phyloP scores from a whole-genome alignment of 73 alveolate genomes.

The Durusdinium trenchii region DNA sequence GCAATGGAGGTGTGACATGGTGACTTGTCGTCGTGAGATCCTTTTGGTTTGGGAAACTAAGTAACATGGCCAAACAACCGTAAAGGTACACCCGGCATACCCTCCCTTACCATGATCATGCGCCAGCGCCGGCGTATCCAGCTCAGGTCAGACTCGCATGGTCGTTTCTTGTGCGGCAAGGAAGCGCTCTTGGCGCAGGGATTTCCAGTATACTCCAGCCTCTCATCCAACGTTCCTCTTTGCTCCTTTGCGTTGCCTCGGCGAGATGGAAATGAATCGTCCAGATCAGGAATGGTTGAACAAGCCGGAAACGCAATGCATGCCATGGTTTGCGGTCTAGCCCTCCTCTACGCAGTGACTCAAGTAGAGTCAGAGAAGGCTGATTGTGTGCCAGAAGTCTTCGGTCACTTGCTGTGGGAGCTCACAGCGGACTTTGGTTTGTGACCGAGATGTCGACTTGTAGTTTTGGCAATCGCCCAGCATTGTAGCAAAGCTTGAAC shows the following conservation, averaged over 20 bases:
- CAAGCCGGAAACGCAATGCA: slow-evolving; percentile 53
- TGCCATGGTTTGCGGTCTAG: neutral
- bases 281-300: neutral
- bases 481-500: neutral
- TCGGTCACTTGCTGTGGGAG: neutral
- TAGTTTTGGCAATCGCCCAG: neutral
- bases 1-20: slow-evolving; percentile 24
- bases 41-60: neutral
- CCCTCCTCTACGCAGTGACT: neutral
- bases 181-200: slow-evolving; percentile 31
- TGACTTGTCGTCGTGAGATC: neutral
- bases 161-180: neutral
- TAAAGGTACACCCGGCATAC: neutral
- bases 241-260: neutral
- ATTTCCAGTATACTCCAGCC: neutral
- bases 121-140: neutral
- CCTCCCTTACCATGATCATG: neutral
- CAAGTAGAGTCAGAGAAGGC: neutral
- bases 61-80: neutral
- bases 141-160: neutral
- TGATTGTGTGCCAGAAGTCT: neutral
- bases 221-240: neutral
- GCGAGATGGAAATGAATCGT: too few species aligned
- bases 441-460: too few species aligned
- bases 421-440: neutral